Evolutionary conservation across 2,329 filamentous ascomycete genomes (phyloP).

Genomic region (Ophiocordyceps camponoti-leonardi): DNA sequence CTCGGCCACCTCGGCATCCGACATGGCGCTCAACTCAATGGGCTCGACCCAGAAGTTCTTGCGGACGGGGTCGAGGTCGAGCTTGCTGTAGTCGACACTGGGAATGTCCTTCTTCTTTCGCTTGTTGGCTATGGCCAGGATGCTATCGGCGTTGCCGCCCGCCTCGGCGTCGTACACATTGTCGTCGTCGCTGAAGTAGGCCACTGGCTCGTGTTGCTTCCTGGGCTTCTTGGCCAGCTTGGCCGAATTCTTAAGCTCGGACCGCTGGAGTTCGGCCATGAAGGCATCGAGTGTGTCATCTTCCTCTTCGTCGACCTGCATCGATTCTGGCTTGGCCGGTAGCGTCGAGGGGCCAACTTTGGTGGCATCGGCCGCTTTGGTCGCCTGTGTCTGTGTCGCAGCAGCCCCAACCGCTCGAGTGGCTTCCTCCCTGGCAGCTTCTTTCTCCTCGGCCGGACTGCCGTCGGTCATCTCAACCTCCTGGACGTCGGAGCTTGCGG

Average conservation of each 20-base stretch:
- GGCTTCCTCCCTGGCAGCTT: neutral
- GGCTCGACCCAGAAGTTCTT: conserved; percentile 95
- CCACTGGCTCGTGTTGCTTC: conserved; percentile 53
- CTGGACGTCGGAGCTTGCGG: conserved; percentile 3
- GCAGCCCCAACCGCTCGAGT: no score
- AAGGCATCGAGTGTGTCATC: conserved; percentile 94
- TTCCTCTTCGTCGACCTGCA: conserved; percentile 45
- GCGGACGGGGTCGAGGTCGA: conserved; percentile 70
- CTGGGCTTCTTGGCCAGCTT: conserved; percentile 20
- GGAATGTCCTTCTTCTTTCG: conserved; percentile 96
- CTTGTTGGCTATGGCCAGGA: conserved; percentile 39
- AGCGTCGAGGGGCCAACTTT: conserved; percentile 1
- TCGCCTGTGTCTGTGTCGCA: neutral
- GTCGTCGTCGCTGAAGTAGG: conserved; percentile 82
- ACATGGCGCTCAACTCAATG: conserved; percentile 65
- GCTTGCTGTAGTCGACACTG: conserved; percentile 67
- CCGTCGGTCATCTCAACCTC: conserved; percentile 4
- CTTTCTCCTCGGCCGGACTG: neutral
- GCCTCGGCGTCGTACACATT: conserved; percentile 34
- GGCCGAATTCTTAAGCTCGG: conserved; percentile 28
- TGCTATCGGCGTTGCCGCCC: conserved; percentile 26
- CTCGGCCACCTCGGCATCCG: conserved; percentile 65
- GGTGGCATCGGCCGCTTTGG: neutral
- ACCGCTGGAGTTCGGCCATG: conserved; percentile 55
- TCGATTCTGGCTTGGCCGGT: conserved; percentile 20